A percentile compares a stretch with the other conserved stretches of the same genome.
These are phyloP conservation scores for Thraustotheca clavata DNA, from an alignment of 352 stramenopile genomes.

Conservation along the genomic window DNA sequence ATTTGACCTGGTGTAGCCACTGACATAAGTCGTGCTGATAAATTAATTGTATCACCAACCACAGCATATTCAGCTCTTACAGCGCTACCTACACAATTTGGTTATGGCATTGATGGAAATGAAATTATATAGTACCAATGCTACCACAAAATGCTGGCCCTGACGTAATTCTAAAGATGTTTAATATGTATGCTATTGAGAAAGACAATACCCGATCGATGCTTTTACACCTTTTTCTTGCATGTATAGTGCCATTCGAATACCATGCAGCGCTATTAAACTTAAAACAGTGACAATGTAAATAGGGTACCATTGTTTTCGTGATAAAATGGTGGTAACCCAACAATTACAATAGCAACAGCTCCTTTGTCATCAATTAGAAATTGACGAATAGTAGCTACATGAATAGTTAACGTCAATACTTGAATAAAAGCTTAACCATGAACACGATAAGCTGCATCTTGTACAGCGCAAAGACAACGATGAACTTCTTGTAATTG, in stretches of 20 bases:
- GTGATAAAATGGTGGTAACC: slow-evolving; percentile 70
- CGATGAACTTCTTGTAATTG: slow-evolving; percentile 54
- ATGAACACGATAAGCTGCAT: slow-evolving; percentile 70
- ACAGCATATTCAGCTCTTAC: slow-evolving; percentile 71
- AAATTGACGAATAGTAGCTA: slow-evolving; percentile 66
- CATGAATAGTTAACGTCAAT: background rate
- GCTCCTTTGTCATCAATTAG: slow-evolving; percentile 83
- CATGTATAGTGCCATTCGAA: slow-evolving; percentile 57
- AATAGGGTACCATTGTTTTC: slow-evolving; percentile 61
- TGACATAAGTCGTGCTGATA: slow-evolving; percentile 70
- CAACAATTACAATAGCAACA: slow-evolving; percentile 66
- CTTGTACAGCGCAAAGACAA: slow-evolving; percentile 56
- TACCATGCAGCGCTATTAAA: slow-evolving; percentile 42
- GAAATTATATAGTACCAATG: slow-evolving; percentile 17
- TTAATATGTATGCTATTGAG: background rate
- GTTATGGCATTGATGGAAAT: slow-evolving; percentile 1
- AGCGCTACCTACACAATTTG: slow-evolving; percentile 49
- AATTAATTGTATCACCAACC: slow-evolving; percentile 77
- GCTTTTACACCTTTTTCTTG: slow-evolving; percentile 52
- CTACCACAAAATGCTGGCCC: slow-evolving; percentile 58
- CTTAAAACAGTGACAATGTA: slow-evolving; percentile 8
- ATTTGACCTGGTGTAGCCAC: slow-evolving; percentile 46
- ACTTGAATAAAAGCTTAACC: slow-evolving; percentile 20
- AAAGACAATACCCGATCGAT: slow-evolving; percentile 45
- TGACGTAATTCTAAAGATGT: slow-evolving; percentile 42